phyloP scores from a whole-genome alignment of 345 rosid species.

The Viola odorata region DNA sequence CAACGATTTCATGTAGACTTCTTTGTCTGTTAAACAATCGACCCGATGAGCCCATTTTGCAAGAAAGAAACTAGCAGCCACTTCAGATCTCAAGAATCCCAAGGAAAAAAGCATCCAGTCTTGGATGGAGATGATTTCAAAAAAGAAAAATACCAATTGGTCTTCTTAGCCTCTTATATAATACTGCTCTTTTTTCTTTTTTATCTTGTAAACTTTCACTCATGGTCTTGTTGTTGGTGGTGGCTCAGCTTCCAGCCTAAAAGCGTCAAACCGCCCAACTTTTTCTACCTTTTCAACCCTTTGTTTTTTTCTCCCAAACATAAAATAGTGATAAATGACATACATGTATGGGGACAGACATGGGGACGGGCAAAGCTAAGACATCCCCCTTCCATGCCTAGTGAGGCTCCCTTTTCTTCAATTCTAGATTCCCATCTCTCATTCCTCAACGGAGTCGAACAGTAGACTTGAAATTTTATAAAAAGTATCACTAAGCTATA shows the following conservation, averaged over 20 bases:
- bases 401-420: neutral
- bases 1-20: constrained; percentile 73
- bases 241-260: constrained; percentile 49
- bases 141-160: constrained; percentile 9
- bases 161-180: neutral
- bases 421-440: neutral
- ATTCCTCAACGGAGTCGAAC: neutral
- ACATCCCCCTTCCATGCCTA: neutral
- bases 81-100: constrained; percentile 38
- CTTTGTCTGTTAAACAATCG: constrained; percentile 60
- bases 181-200: neutral
- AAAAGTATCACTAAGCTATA: too few relatives aligned
- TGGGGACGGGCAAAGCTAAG: neutral
- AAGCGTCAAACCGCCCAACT: constrained; percentile 39
- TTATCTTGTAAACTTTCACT: neutral
- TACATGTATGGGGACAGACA: neutral
- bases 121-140: constrained; percentile 8
- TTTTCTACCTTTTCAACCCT: constrained; percentile 9
- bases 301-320: neutral
- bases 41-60: constrained; percentile 52
- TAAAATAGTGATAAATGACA: neutral
- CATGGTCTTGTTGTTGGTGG: constrained; percentile 20
- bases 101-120: neutral
- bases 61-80: constrained; percentile 22
- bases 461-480: neutral